Percentiles rank a stretch among this genome's conserved stretches.
Evolutionary conservation across 306 rosid genomes (phyloP).

Genomic region (Vachellia pachyceras): DNA sequence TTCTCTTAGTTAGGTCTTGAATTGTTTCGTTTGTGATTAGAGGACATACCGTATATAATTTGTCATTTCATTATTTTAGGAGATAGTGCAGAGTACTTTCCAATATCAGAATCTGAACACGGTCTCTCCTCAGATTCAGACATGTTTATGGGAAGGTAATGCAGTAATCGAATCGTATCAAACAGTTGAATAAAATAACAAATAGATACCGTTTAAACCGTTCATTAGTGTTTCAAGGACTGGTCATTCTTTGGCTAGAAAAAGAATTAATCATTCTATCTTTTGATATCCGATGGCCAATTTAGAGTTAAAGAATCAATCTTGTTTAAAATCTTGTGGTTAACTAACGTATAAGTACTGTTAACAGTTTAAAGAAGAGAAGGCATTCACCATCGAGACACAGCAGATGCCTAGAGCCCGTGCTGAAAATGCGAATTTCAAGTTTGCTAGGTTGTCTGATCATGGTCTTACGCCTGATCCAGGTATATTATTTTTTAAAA

Average conservation of each 20-base stretch:
- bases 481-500: constrained; percentile 50
- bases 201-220: not conserved
- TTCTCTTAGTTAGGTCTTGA: constrained; percentile 22
- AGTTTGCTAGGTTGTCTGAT: constrained; percentile 56
- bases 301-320: not conserved
- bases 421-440: constrained; percentile 66
- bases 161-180: not conserved
- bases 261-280: constrained; percentile 14
- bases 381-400: constrained; percentile 61
- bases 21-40: constrained; percentile 9
- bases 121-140: constrained; percentile 52
- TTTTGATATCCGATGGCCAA: constrained; percentile 31
- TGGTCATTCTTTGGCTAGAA: not conserved
- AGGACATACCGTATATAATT: constrained; percentile 17
- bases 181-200: constrained; percentile 10
- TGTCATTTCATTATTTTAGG: constrained; percentile 44
- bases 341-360: constrained; percentile 31
- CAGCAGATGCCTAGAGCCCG: constrained; percentile 67
- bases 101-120: constrained; percentile 69
- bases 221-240: constrained; percentile 8
- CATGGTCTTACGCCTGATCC: constrained; percentile 58
- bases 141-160: constrained; percentile 60
- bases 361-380: constrained; percentile 58
- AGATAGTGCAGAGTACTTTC: constrained; percentile 45
- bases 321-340: constrained; percentile 20